Evolutionary conservation across 2,329 filamentous ascomycete species (phyloP).

Genomic region (Penicillium sp.): DNA sequence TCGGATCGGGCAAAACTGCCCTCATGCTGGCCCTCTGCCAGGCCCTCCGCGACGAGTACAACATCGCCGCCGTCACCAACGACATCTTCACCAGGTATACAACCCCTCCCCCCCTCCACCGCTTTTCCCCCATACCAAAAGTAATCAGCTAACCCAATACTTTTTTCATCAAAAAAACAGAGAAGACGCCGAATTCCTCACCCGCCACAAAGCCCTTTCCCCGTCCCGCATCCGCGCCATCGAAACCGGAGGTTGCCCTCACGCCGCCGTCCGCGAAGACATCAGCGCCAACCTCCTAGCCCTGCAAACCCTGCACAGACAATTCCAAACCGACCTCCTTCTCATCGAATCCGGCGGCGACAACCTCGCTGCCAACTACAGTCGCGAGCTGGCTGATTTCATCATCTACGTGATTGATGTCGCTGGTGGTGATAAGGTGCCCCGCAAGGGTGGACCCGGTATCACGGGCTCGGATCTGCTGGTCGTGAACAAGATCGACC

Average conservation of each 20-base stretch:
- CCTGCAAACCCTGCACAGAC: constrained; percentile 74
- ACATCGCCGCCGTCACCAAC: constrained; percentile 91
- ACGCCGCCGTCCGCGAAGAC: constrained; percentile 94
- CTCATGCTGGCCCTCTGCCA: constrained; percentile 90
- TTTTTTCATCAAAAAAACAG: constrained; percentile 40
- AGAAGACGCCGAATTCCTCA: constrained; percentile 96
- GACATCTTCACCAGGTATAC: constrained; percentile 87
- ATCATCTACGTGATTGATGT: constrained; percentile 99
- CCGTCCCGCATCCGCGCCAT: no score
- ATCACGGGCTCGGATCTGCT: constrained; percentile 93
- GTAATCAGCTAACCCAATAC: constrained; percentile 6
- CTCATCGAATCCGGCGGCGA: constrained; percentile 94
- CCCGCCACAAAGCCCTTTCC: constrained; percentile 80
- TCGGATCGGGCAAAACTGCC: constrained; percentile 93
- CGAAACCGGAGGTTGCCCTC: constrained; percentile 92
- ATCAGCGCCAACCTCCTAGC: constrained; percentile 89
- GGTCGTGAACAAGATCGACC: constrained; percentile 93
- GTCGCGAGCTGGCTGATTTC: constrained; percentile 84
- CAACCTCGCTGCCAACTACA: constrained; percentile 95
- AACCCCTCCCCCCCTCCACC: background rate
- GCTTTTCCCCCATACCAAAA: background rate
- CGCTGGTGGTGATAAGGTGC: constrained; percentile 93
- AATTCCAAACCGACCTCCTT: constrained; percentile 72
- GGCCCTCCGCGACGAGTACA: constrained; percentile 68
- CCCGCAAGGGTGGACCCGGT: constrained; percentile 86